Base-by-base conservation (phyloP, 306 rosid species). In the Fragaria ananassa region DNA sequence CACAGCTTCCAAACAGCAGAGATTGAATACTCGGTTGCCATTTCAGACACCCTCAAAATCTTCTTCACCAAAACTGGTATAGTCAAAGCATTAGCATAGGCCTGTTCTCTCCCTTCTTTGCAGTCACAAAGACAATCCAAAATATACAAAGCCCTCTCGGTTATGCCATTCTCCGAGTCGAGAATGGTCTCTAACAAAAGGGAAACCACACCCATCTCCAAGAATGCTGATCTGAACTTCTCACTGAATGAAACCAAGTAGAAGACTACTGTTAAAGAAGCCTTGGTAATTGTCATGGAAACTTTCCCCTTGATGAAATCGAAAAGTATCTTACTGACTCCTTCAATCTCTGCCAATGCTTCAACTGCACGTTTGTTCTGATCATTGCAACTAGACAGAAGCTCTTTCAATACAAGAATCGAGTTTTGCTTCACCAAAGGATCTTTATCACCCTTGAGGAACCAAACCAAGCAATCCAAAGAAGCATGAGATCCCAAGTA, bases 21-120 rank as follows among this genome's bases (percentile, higher is more conserved):
- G 31, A 89, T 86, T 2, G 93, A 88, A 37, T 42, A 71, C 23
- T 83, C 90, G 10, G 97, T 92, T 4, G 85, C 85, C 81, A 81
- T 71, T 4, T 84, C 82, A 8, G 97, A 92, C 31, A 89, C 79
- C 57, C 97, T 75, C 67, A 92, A 41, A 21, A 92, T 70, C 67
- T 89, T 92, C 86, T 89, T 92, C 81, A 92, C 97, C 79, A 92
- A 74, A 17, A 92, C 73, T 8, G 97, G 93, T 23, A 90, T 66
- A 6, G 88, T 85, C 1, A 92, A 77, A 19, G 86, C 91, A 79
- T 92, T 82, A 2, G 56, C 78, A 75, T 71, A 81, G 6, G 88
- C 91, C 35, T 49, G 77, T 23, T 79, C 81, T 29, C 86, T 90
- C 58, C 93, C 97, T 78, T 83, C 62, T 41, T 84, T 74, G 76